Percentiles rank a stretch among this genome's conserved stretches.
Evolutionary conservation across 768 basidiomycete species (phyloP).

Genomic region (Pleurotus eryngii): DNA sequence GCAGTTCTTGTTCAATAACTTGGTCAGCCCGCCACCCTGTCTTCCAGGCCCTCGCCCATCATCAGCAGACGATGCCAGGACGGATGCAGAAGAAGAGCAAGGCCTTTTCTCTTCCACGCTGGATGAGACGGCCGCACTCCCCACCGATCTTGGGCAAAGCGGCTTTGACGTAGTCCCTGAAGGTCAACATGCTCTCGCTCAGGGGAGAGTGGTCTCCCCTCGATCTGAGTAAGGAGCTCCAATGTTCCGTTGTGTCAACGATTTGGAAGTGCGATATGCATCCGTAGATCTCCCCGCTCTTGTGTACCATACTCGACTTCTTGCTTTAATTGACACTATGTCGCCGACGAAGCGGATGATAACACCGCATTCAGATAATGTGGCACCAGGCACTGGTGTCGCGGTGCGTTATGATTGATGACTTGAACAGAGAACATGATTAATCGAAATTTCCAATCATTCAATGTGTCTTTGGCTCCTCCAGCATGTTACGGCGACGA

Average conservation of each 20-base stretch:
- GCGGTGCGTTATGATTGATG: neutral
- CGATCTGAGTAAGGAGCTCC: neutral
- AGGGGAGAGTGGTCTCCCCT: constrained; percentile 13
- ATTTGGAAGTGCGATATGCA: too few species aligned
- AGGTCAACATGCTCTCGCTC: constrained; percentile 32
- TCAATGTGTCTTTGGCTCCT: neutral
- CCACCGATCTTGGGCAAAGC: constrained; percentile 75
- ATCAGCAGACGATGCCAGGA: constrained; percentile 27
- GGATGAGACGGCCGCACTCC: constrained; percentile 82
- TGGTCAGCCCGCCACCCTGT: constrained; percentile 62
- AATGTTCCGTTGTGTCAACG: neutral
- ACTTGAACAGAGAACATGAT: neutral
- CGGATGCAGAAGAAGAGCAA: constrained; percentile 58
- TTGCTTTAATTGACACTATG: too few species aligned
- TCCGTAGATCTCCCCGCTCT: too few species aligned
- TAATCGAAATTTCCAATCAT: constrained; percentile 7
- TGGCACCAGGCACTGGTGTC: neutral
- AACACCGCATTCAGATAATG: too few species aligned
- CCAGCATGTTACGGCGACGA: neutral
- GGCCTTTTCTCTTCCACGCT: constrained; percentile 46
- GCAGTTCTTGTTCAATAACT: constrained; percentile 88
- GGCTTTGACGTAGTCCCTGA: constrained; percentile 81
- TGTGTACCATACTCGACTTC: too few species aligned
- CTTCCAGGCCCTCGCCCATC: constrained; percentile 48
- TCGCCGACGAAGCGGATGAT: too few species aligned